Evolutionary conservation across 345 rosid genomes (phyloP), one percentile per base, ranked within the genome.

Genomic region (Turnera subulata): DNA sequence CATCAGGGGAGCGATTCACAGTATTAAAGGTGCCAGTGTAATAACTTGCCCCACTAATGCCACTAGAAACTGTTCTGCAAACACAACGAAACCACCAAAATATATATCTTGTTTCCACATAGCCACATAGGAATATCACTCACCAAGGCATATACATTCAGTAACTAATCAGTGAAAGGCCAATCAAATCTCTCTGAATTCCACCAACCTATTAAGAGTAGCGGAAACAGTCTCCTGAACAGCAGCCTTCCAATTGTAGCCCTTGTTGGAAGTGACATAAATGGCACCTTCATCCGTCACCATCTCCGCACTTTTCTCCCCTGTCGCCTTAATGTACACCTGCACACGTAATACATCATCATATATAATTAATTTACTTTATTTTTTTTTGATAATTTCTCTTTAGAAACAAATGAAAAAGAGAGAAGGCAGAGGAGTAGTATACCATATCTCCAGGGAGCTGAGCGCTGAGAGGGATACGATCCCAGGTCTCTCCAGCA

Each of bases 1-100:
- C 98, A 62, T 83, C 86, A 19, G 98, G 95, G 55, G 98, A 89
- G 58, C 98, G 89, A 55, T 92, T 92, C 39, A 89, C 95, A 0
- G 91, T 83, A 68, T 89, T 92, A 70, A 92, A 92, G 20, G 95
- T 86, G 67, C 96, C 96, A 0, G 95, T 86, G 62, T 92, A 92
- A 71, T 92, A 92, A 68, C 98, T 92, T 35, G 98, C 98, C 64
- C 98, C 98, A 79, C 98, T 89, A 44, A 92, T 92, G 58, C 98
- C 95, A 57, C 96, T 89, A 17, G 98, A 92, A 44, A 92, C 98
- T 80, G 96, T 92, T 82, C 96, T 88, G 98, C 61, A 88, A 69
- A 67, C 65, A 72, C 64, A 83, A 76, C 4, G 53, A 50, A 55
- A 62, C 62, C 39, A 64, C 35, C 35, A 29, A 8, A 29, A 8